These are phyloP conservation scores for Coemansia furcata DNA, from an alignment of 192 early-diverging fungal genomes.

Conservation along the genomic window DNA sequence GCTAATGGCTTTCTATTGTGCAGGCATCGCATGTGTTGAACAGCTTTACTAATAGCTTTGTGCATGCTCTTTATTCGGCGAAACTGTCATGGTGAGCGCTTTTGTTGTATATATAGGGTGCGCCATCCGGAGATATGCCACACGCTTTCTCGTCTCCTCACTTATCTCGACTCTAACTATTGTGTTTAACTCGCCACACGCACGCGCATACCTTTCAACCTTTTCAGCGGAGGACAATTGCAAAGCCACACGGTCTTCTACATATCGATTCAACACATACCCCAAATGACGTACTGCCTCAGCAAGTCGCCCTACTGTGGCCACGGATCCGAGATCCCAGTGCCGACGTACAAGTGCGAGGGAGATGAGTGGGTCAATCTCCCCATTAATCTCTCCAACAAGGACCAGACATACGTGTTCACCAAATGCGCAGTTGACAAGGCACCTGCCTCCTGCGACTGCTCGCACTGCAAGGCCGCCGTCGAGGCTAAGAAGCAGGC, in stretches of 20 bases:
- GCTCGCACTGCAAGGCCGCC: slow-evolving; percentile 33
- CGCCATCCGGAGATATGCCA: background rate
- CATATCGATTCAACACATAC: background rate
- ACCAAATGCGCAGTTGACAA: slow-evolving; percentile 39
- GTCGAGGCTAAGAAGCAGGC: slow-evolving; percentile 35
- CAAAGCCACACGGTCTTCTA: background rate
- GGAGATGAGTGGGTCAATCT: slow-evolving; percentile 52
- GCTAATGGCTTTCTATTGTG: background rate
- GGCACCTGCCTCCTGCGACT: slow-evolving; percentile 30
- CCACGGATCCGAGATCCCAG: slow-evolving; percentile 33
- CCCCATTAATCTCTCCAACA: slow-evolving; percentile 48
- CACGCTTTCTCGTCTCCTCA: background rate
- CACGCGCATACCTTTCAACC: background rate
- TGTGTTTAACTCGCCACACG: background rate
- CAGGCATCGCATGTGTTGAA: background rate
- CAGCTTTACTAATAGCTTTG: background rate
- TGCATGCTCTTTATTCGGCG: background rate
- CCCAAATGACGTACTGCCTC: slow-evolving; percentile 46
- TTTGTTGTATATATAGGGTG: slow-evolving; percentile 7
- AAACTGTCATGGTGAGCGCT: background rate
- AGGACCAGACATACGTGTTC: slow-evolving; percentile 48
- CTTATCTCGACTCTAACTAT: slow-evolving; percentile 2
- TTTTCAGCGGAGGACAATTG: background rate
- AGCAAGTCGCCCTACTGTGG: slow-evolving; percentile 48
- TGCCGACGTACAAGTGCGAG: slow-evolving; percentile 50